Conservation (phyloP, 2,329 filamentous ascomycete species). For the Fusarium globosum region DNA sequence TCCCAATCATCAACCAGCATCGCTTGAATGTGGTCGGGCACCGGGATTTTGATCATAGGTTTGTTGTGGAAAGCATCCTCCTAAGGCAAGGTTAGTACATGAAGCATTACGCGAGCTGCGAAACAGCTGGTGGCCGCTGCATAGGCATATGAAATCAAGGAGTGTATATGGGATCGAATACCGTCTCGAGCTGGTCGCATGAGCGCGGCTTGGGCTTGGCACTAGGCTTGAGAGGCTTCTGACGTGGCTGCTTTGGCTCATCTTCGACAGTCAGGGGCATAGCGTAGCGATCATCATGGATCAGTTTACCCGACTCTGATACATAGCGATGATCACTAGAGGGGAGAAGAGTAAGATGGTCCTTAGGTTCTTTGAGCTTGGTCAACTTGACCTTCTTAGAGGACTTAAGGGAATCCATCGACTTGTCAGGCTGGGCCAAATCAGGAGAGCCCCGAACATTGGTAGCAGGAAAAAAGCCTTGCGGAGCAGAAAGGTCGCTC, state of each 20-base stretch:
- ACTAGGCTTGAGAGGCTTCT: conserved; percentile 5
- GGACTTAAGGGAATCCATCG: not conserved
- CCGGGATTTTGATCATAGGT: conserved; percentile 85
- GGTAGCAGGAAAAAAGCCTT: conserved; percentile 16
- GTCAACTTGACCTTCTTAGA: conserved; percentile 16
- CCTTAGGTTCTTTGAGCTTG: conserved; percentile 14
- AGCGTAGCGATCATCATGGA: conserved; percentile 22
- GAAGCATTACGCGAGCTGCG: not conserved
- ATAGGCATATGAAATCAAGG: not conserved
- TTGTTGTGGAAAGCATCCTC: conserved; percentile 88
- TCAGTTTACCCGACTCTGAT: conserved; percentile 8
- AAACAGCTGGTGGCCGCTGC: not conserved
- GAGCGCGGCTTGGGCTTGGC: conserved; percentile 25
- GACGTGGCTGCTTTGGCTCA: conserved; percentile 20
- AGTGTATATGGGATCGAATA: conserved; percentile 16
- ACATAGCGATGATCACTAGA: conserved; percentile 26
- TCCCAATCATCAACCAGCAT: conserved; percentile 99
- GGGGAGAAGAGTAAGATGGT: conserved; percentile 22
- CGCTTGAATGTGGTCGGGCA: conserved; percentile 91
- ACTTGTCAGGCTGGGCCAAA: not conserved
- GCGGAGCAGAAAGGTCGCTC: conserved; percentile 1
- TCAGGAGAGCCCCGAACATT: conserved; percentile 14
- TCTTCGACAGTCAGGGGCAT: conserved; percentile 7
- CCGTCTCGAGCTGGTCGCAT: conserved; percentile 19
- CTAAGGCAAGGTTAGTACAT: conserved; percentile 58